These are phyloP conservation scores for Lecanoromycetidae sp. DNA, from an alignment of 2,329 filamentous ascomycete species.

Conservation along the genomic window DNA sequence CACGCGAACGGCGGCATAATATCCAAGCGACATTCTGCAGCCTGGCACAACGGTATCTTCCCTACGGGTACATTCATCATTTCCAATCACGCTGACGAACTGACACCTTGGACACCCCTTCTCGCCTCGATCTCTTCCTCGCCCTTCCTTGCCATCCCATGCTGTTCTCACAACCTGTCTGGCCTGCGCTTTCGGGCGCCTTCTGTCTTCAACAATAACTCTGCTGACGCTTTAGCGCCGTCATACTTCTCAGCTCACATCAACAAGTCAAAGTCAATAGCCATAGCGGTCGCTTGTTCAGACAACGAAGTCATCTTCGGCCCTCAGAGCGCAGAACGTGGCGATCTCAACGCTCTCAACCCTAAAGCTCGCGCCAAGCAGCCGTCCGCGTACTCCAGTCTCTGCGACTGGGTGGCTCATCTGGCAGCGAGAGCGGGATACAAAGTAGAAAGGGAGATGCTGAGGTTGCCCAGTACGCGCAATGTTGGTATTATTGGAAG, in stretches of 20 bases:
- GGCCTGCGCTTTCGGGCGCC: slow-evolving; percentile 59
- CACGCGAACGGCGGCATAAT: slow-evolving; percentile 8
- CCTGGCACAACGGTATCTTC: slow-evolving; percentile 50
- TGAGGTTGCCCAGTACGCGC: slow-evolving; percentile 83
- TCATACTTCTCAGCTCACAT: slow-evolving; percentile 15
- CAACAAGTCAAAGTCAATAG: slow-evolving; percentile 27
- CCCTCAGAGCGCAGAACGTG: slow-evolving; percentile 7
- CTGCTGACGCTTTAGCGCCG: slow-evolving; percentile 21
- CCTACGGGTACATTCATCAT: slow-evolving; percentile 72
- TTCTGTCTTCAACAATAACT: slow-evolving; percentile 16
- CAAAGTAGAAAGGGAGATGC: slow-evolving; percentile 65
- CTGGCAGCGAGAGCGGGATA: slow-evolving; percentile 64
- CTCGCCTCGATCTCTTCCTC: slow-evolving; percentile 63
- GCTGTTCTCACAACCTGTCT: slow-evolving; percentile 78
- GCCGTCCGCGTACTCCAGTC: slow-evolving; percentile 16
- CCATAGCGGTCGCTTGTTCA: slow-evolving; percentile 27
- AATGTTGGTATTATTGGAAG: slow-evolving; percentile 73
- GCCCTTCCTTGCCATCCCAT: slow-evolving; percentile 87
- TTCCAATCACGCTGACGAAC: slow-evolving; percentile 91
- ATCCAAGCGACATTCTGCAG: slow-evolving; percentile 3
- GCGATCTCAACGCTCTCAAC: slow-evolving; percentile 17
- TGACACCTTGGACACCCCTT: slow-evolving; percentile 91
- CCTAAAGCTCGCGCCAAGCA: slow-evolving; percentile 13
- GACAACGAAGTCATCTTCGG: slow-evolving; percentile 6
- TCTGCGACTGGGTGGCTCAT: slow-evolving; percentile 37